A percentile compares a stretch with the other conserved stretches of the same genome.
Conservation (phyloP, 2,329 filamentous ascomycete genomes). For the Blastomyces percursus region DNA sequence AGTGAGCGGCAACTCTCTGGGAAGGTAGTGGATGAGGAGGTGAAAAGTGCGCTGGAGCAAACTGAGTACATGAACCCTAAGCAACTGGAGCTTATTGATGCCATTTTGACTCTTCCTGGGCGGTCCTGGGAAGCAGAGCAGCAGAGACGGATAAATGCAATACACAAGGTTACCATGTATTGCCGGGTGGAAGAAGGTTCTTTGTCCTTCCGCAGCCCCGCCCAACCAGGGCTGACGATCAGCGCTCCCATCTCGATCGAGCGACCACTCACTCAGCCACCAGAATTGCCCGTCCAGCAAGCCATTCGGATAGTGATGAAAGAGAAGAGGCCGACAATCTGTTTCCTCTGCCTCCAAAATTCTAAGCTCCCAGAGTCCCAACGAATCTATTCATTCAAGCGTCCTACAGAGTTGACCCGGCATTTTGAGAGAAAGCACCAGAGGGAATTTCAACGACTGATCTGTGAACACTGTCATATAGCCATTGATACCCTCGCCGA, state of each 20-base stretch:
- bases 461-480: not conserved
- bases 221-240: no score
- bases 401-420: not conserved
- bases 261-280: no score
- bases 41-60: slow-evolving; percentile 5
- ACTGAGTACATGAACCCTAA: slow-evolving; percentile 5
- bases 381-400: not conserved
- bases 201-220: no score
- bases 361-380: not conserved
- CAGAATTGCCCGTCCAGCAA: no score
- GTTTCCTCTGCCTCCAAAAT: slow-evolving; percentile 2
- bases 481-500: not conserved
- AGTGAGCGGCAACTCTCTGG: slow-evolving; percentile 5
- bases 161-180: slow-evolving; percentile 1
- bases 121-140: not conserved
- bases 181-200: slow-evolving; percentile 4
- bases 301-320: no score
- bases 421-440: not conserved
- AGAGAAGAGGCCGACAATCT: not conserved
- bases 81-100: slow-evolving; percentile 1
- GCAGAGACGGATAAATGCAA: slow-evolving; percentile 2
- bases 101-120: slow-evolving; percentile 3
- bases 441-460: not conserved
- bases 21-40: slow-evolving; percentile 5
- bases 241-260: not conserved